These are phyloP conservation scores for Xylaria cubensis DNA, from an alignment of 495 filamentous ascomycete genomes.

Conservation along the genomic window DNA sequence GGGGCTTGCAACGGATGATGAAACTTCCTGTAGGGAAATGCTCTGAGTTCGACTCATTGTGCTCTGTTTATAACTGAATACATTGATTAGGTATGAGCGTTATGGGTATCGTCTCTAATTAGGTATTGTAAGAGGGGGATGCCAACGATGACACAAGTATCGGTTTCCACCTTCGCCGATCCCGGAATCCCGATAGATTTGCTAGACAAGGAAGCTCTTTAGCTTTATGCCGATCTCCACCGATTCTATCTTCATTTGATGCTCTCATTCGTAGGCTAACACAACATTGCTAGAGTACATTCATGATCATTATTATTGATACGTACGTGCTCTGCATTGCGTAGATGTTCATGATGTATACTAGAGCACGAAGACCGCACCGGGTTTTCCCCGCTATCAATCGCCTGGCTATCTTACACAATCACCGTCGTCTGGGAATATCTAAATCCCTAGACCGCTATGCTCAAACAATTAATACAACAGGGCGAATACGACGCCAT, in stretches of 20 bases:
- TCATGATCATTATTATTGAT: neutral
- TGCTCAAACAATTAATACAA: conserved; percentile 4
- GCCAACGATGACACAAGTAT: neutral
- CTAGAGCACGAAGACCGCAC: neutral
- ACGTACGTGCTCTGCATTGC: neutral
- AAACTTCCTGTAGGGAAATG: neutral
- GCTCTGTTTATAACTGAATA: neutral
- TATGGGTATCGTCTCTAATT: neutral
- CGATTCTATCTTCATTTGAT: neutral
- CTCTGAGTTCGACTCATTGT: conserved; percentile 20
- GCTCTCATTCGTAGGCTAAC: neutral
- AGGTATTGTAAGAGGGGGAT: neutral
- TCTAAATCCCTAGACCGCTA: neutral
- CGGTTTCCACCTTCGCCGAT: conserved; percentile 9
- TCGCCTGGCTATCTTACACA: conserved; percentile 14
- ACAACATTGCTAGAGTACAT: neutral
- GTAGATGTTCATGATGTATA: neutral
- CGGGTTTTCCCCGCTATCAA: neutral
- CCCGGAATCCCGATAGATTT: conserved; percentile 8
- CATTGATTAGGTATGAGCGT: neutral
- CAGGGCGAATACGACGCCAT: neutral
- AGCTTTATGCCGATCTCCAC: neutral
- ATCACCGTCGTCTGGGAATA: neutral
- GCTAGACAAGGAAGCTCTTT: neutral
- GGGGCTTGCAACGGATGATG: neutral